Evolutionary conservation across 306 rosid species (phyloP).

Genomic region (Begonia fuchsioides): DNA sequence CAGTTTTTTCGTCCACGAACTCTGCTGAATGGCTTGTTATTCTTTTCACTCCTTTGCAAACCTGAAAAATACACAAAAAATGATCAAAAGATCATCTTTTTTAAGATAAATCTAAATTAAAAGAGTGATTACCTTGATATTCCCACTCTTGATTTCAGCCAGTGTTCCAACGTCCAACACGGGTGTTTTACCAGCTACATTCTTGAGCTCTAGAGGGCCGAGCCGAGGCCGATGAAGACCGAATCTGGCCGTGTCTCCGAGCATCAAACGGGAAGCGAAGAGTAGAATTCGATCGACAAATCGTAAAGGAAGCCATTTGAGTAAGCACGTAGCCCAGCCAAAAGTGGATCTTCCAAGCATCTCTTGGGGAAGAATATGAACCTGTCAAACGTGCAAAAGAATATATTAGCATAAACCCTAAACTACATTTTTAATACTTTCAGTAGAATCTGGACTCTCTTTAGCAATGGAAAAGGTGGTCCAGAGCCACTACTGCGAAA

Average conservation of each 20-base stretch:
- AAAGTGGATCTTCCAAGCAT: constrained; percentile 91
- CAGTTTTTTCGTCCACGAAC: constrained; percentile 7
- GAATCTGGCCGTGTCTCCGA: constrained; percentile 70
- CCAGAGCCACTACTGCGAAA: not conserved
- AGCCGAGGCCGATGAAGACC: constrained; percentile 68
- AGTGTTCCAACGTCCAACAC: constrained; percentile 91
- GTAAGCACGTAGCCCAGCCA: constrained; percentile 79
- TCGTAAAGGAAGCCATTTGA: constrained; percentile 66
- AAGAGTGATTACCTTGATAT: constrained; percentile 42
- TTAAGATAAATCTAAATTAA: not conserved
- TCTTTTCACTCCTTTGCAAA: constrained; percentile 6
- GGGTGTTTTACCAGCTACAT: constrained; percentile 67
- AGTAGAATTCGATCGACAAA: constrained; percentile 76
- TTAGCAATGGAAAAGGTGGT: not conserved
- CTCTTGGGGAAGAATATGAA: constrained; percentile 85
- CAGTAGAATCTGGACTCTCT: not conserved
- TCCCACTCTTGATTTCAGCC: constrained; percentile 55
- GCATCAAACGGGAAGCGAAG: constrained; percentile 47
- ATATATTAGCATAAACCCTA: not conserved
- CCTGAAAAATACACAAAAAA: not conserved
- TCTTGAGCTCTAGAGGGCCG: constrained; percentile 84
- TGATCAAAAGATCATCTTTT: too few species aligned
- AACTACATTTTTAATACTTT: not conserved
- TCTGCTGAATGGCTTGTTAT: constrained; percentile 1
- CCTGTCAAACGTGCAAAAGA: constrained; percentile 21